A percentile compares a stretch with the other conserved stretches of the same genome.
These are phyloP conservation scores for Didymella sp. DNA, from an alignment of 2,329 filamentous ascomycete genomes.

Conservation along the genomic window DNA sequence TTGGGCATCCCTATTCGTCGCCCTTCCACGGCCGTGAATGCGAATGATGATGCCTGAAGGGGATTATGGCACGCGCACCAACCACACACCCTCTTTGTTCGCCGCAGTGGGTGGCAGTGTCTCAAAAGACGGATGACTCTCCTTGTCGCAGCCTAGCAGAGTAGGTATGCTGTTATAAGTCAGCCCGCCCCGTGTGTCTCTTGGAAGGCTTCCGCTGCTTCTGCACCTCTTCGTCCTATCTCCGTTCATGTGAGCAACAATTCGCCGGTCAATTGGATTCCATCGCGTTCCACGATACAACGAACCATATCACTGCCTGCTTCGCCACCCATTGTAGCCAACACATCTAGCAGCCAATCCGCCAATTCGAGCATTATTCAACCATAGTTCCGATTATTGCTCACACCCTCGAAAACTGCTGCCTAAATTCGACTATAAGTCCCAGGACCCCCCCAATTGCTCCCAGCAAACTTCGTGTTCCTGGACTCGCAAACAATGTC, in stretches of 20 bases:
- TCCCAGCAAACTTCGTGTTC: slow-evolving; percentile 29
- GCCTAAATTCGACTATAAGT: slow-evolving; percentile 20
- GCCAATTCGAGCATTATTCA: slow-evolving; percentile 10
- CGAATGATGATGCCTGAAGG: slow-evolving; percentile 31
- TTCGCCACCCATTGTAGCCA: slow-evolving; percentile 35
- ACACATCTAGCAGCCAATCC: slow-evolving; percentile 14
- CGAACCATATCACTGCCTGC: slow-evolving; percentile 27
- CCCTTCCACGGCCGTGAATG: slow-evolving; percentile 38
- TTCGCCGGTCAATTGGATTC: slow-evolving; percentile 40
- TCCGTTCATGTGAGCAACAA: slow-evolving; percentile 42
- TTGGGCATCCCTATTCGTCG: slow-evolving; percentile 40
- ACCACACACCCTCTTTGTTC: slow-evolving; percentile 35
- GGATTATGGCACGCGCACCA: slow-evolving; percentile 29
- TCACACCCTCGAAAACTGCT: slow-evolving; percentile 8
- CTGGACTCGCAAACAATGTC: slow-evolving; percentile 29
- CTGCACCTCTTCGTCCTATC: slow-evolving; percentile 34
- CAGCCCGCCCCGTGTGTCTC: slow-evolving; percentile 29
- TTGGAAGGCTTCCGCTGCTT: slow-evolving; percentile 36
- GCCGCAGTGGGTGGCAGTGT: slow-evolving; percentile 22
- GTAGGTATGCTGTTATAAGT: slow-evolving; percentile 31
- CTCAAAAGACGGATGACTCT: slow-evolving; percentile 24
- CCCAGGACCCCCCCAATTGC: slow-evolving; percentile 18
- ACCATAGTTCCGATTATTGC: slow-evolving; percentile 6
- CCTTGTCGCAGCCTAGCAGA: slow-evolving; percentile 21
- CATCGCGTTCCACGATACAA: slow-evolving; percentile 41